These are phyloP conservation scores for Rhizophagus clarus DNA, from an alignment of 192 early-diverging fungal species.

Conservation along the genomic window DNA sequence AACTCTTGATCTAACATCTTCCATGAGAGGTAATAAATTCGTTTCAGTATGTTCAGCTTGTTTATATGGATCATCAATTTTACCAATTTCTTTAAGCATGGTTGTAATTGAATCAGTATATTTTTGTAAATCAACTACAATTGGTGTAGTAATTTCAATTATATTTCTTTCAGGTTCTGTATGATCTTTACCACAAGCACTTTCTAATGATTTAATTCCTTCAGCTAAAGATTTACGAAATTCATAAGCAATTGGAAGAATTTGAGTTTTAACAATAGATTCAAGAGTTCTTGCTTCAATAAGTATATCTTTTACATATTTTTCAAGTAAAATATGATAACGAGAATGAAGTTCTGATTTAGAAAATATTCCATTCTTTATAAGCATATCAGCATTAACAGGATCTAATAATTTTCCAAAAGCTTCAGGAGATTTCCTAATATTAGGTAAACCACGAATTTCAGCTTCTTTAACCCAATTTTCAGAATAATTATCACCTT, in stretches of 20 bases:
- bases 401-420: constrained; percentile 79
- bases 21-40: constrained; percentile 71
- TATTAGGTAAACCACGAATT: constrained; percentile 95
- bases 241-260: constrained; percentile 85
- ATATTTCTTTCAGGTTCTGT: constrained; percentile 68
- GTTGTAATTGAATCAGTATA: constrained; percentile 56
- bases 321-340: constrained; percentile 95
- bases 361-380: constrained; percentile 81
- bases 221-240: constrained; percentile 91
- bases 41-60: constrained; percentile 68
- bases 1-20: constrained; percentile 64
- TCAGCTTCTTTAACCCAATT: constrained; percentile 93
- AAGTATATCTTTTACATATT: constrained; percentile 94
- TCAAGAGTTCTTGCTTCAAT: constrained; percentile 92
- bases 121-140: constrained; percentile 60
- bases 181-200: constrained; percentile 55
- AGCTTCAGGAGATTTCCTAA: constrained; percentile 86
- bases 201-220: constrained; percentile 49
- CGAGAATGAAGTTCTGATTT: constrained; percentile 86
- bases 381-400: constrained; percentile 76
- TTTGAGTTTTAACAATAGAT: constrained; percentile 77
- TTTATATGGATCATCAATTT: constrained; percentile 56
- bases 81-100: constrained; percentile 60
- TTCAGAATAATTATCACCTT: constrained; percentile 97
- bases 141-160: constrained; percentile 68